Base-by-base conservation (phyloP, 495 filamentous ascomycete genomes). In the Talaromyces wortmannii region DNA sequence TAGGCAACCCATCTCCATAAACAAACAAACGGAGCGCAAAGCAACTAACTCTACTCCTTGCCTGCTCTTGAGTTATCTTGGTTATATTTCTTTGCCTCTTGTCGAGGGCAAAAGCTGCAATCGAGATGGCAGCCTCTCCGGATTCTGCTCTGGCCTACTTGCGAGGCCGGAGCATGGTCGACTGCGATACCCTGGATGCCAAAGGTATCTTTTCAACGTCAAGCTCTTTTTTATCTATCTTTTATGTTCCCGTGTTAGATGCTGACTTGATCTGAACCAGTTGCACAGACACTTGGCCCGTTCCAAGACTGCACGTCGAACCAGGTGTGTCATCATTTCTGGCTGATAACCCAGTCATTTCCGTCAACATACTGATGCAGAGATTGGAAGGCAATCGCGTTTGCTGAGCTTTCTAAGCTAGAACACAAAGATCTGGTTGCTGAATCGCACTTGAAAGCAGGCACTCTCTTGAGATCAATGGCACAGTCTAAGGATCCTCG, bases 231-330 rank as follows among this genome's bases (percentile, higher is more conserved):
- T 53, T n/a, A 8, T 45, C 3, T 13, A 45, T 33, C 17, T 15
- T 54, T 47, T 12, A 43, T 52, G 2, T 44, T 23, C 4, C 4
- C 33, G 15, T 8, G 11, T 32, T 6, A 31, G 50, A 31, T 46
- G 12, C 47, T 47, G 42, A 53, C 8, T 10, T 5, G 13, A 40
- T 5, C 8, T 13, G 8, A 8, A 10, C 36, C 36, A 40, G 82
- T 84, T 6, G 76, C 80, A n/a, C 73, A 68, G 58, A 62, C 72
- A 13, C 62, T 83, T 0, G 83, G 82, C 11, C 82, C 80, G 0
- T 87, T 86, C 58, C 70, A 75, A 16, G 82, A 87, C 57, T 85
- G 80, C 59, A 87, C 83, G n/a, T 85, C 83, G 3, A 86, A 86
- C 55, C 83, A 85, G 67, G 82, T 83, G 63, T 48, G 61, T 15